Evolutionary conservation across 805 yeast species (phyloP), one percentile per base, ranked within the genome.

Genomic region (Candida adriatica): DNA sequence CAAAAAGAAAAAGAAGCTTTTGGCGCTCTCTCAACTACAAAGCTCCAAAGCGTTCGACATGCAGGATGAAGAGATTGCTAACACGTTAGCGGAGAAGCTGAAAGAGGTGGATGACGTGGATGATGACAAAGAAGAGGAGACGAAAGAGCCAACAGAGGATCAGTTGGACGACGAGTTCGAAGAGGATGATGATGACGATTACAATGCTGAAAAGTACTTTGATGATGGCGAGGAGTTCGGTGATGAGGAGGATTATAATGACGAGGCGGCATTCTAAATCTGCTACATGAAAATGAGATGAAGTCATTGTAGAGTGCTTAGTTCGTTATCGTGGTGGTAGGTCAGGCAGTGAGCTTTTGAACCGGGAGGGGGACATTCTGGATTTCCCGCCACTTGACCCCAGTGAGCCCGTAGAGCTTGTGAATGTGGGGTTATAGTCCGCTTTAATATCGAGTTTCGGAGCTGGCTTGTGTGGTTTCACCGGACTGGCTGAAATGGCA

Each of bases 181-280:
- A 41, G 74, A 68, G 34, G 79, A 73, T 33, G 80, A 72, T 20
- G 79, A 74, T 39, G 79, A 73, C 38, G 81, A 74, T 45, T 73
- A 73, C 46, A 73, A 74, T 43, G 79, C 78, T 9, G 79, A 73
- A 39, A 70, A 71, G 50, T 73, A 74, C 49, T 74, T 74, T 51
- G 79, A 74, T 43, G 79, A 71, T 42, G 82, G 78, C 23, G 63
- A 60, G 29, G 76, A 70, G 35, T 59, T 57, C 30, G 64, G 63
- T 18, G 66, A 55, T 31, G 74, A 65, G 25, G 75, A 69, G 30
- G 73, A 66, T 27, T 68, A 61, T 20, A 73, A 68, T 20, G 78
- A 73, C 35, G 79, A 73, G 48, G 79, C 79, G n/a, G 79, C 76
- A 4, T 73, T 73, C 45, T 74, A 55, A 52, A 15, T 11, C 13